These are phyloP conservation scores for Exserohilum rostratum DNA, from an alignment of 2,329 filamentous ascomycete genomes.

Conservation along the genomic window DNA sequence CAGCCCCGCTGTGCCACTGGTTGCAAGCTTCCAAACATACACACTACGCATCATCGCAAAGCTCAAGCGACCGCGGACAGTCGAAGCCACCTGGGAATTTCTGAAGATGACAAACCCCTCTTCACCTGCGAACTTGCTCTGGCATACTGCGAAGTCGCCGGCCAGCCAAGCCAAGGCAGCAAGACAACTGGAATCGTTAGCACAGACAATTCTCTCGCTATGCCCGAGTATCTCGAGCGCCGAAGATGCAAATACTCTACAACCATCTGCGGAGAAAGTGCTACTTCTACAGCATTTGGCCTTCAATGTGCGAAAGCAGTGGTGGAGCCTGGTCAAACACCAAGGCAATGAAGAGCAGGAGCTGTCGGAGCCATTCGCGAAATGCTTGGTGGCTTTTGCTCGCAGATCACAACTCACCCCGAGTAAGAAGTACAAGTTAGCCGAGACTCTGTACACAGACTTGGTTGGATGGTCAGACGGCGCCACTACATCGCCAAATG, in stretches of 20 bases:
- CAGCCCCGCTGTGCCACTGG: conserved; percentile 56
- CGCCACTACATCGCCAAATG: neutral
- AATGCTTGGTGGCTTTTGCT: conserved; percentile 66
- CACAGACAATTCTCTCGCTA: conserved; percentile 68
- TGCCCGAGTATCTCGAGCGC: conserved; percentile 70
- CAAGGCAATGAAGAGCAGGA: conserved; percentile 67
- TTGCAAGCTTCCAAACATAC: conserved; percentile 70
- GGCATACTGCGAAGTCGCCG: conserved; percentile 54
- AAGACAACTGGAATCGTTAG: conserved; percentile 70
- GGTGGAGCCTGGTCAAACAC: conserved; percentile 69
- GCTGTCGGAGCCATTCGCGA: conserved; percentile 67
- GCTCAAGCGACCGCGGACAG: conserved; percentile 63
- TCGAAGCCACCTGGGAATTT: conserved; percentile 64
- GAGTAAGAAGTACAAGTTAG: conserved; percentile 50
- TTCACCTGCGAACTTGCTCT: conserved; percentile 65
- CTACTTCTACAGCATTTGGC: conserved; percentile 70
- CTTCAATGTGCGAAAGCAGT: conserved; percentile 65
- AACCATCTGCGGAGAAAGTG: conserved; percentile 62
- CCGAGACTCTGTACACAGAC: conserved; percentile 34
- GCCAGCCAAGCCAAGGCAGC: conserved; percentile 62
- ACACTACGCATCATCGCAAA: conserved; percentile 67
- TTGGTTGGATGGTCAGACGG: conserved; percentile 17
- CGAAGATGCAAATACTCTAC: conserved; percentile 66
- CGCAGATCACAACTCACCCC: conserved; percentile 55
- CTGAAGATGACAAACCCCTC: conserved; percentile 60